Evolutionary conservation across 257 asterid genomes (phyloP), one percentile per base, ranked within the genome.

Genomic region (Penstemon newberryi): DNA sequence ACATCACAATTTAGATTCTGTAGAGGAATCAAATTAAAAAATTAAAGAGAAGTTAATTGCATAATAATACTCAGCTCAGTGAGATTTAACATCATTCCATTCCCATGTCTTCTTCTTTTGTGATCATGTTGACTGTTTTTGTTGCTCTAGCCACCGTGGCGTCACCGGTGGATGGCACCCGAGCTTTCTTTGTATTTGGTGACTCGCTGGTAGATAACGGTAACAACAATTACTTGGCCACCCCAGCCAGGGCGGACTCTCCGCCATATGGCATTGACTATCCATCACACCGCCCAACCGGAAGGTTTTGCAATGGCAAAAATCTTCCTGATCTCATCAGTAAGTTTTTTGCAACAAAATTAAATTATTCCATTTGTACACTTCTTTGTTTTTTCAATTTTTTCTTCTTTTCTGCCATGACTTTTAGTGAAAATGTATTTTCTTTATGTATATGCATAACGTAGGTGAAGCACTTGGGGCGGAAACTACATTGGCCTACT

Each of bases 161-260:
- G 12, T 62, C 69, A 11, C 47, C 57, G 3, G 85, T 61, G 7
- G 88, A 82, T 58, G 81, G 74, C 0, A 80, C 91, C 39, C 90
- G 90, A 4, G 89, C 92, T 4, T 87, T 89, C 80, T 89, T 87
- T 12, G 90, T 89, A 11, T 89, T 89, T 52, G 96, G 96, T 0
- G 96, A 89, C 58, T 89, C 96, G 1, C 71, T 89, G 7, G 96
- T 89, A 7, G 96, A 89, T 41, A 87, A 82, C 62, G 96, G 96
- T 69, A 89, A 89, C 70, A 89, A 89, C 67, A 89, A 89, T 73
- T 89, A 66, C 76, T 77, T 89, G 47, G 74, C 73, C 61, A 86
- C 95, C 15, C 33, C 87, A 0, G 96, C 96, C 0, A 75, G 96
- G 75, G 96, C 96, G 1, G 95, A 89, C 70, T 76, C 90, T 44